phyloP scores from a whole-genome alignment of 2,329 filamentous ascomycete species.

The Aspergillus vadensis region DNA sequence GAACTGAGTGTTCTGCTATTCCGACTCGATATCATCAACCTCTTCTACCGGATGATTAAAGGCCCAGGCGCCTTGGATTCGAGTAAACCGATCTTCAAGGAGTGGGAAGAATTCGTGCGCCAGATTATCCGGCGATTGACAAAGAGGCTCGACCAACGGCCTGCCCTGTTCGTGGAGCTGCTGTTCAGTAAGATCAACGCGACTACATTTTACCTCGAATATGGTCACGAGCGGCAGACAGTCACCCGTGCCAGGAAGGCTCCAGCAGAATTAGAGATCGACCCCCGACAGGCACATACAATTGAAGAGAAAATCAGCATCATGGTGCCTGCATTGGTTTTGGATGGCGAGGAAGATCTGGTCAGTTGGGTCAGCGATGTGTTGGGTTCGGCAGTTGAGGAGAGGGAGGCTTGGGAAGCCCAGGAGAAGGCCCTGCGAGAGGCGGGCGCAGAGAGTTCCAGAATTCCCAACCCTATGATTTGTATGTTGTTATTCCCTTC shows the following conservation, averaged over 20 bases:
- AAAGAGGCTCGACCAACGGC: constrained; percentile 81
- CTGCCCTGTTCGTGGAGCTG: constrained; percentile 85
- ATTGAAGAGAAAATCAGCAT: constrained; percentile 74
- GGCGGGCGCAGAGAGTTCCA: constrained; percentile 35
- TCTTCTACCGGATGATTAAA: constrained; percentile 90
- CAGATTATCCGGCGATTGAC: constrained; percentile 81
- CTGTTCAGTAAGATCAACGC: constrained; percentile 88
- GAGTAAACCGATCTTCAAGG: constrained; percentile 68
- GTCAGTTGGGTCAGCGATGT: constrained; percentile 80
- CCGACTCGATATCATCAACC: constrained; percentile 82
- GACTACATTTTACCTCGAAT: constrained; percentile 85
- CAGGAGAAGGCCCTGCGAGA: constrained; percentile 63
- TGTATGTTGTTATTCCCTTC: constrained; percentile 47
- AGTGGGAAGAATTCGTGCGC: constrained; percentile 87
- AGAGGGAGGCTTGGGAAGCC: constrained; percentile 77
- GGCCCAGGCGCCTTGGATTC: constrained; percentile 76
- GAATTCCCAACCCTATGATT: constrained; percentile 33
- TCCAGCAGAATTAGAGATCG: constrained; percentile 81
- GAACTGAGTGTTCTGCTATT: constrained; percentile 87
- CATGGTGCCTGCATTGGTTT: constrained; percentile 75
- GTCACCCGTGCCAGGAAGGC: constrained; percentile 65
- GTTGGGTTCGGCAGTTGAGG: constrained; percentile 66
- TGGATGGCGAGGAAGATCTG: constrained; percentile 74
- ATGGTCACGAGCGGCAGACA: constrained; percentile 81
- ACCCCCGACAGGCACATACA: constrained; percentile 63